A percentile compares a stretch with the other conserved stretches of the same genome.
phyloP scores from a whole-genome alignment of 345 rosid species.

The Iberis pinnata region DNA sequence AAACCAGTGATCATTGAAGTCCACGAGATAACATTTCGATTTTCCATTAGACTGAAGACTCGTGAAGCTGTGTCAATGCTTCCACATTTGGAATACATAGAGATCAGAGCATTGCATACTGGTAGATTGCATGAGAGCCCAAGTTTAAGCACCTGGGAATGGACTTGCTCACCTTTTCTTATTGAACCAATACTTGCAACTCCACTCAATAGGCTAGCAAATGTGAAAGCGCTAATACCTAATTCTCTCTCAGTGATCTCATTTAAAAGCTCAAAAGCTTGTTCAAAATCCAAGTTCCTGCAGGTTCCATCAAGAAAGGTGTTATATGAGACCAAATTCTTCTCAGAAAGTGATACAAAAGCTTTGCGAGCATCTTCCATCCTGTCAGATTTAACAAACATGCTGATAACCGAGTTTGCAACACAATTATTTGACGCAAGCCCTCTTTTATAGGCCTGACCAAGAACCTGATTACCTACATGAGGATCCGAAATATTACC shows the following conservation, averaged over 20 bases:
- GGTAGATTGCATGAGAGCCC: constrained; percentile 37
- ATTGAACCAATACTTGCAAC: constrained; percentile 54
- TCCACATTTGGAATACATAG: constrained; percentile 74
- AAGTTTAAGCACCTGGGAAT: constrained; percentile 46
- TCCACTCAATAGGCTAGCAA: constrained; percentile 61
- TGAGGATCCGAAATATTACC: constrained; percentile 40
- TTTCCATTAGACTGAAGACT: constrained; percentile 44
- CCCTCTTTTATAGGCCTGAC: constrained; percentile 46
- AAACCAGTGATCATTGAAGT: constrained; percentile 74
- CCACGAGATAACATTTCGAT: constrained; percentile 57
- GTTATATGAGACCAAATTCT: constrained; percentile 56
- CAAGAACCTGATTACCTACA: constrained; percentile 44
- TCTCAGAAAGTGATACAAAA: constrained; percentile 50
- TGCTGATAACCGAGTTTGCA: constrained; percentile 61
- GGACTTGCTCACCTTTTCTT: constrained; percentile 63
- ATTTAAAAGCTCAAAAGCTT: constrained; percentile 39
- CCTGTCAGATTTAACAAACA: constrained; percentile 51
- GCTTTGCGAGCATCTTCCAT: constrained; percentile 61
- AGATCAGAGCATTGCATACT: constrained; percentile 54
- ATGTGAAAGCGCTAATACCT: constrained; percentile 48
- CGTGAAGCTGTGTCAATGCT: constrained; percentile 47
- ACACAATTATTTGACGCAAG: constrained; percentile 47
- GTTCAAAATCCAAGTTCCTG: constrained; percentile 39
- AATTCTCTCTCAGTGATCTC: constrained; percentile 38
- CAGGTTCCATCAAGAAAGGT: constrained; percentile 47